Evolutionary conservation across 2,329 filamentous ascomycete species (phyloP).

Genomic region (Nothophaeocryptopus gaeumannii): DNA sequence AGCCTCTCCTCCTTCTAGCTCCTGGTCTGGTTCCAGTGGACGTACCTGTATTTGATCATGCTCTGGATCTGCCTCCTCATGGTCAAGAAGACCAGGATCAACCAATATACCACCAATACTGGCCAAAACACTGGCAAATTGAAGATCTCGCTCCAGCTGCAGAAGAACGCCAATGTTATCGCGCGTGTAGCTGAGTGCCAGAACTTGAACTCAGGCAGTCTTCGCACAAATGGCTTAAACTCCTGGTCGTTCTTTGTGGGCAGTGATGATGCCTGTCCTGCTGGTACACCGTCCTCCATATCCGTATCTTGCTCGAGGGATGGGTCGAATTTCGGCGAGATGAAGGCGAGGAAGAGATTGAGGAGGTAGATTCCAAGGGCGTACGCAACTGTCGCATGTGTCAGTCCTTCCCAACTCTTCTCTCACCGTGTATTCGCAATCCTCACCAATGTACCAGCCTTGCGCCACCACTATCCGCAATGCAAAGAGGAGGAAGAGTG

Average conservation of each 20-base stretch:
- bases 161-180: slow-evolving; percentile 75
- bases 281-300: slow-evolving; percentile 77
- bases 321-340: slow-evolving; percentile 97
- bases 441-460: slow-evolving; percentile 95
- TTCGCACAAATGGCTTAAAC: slow-evolving; percentile 93
- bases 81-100: slow-evolving; percentile 92
- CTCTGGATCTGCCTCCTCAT: slow-evolving; percentile 99
- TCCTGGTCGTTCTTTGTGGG: slow-evolving; percentile 97
- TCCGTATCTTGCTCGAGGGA: slow-evolving; percentile 93
- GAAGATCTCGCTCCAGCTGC: slow-evolving; percentile 91
- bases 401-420: background rate
- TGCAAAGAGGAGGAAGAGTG: slow-evolving; percentile 76
- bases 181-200: slow-evolving; percentile 95
- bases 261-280: slow-evolving; percentile 63
- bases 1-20: slow-evolving; percentile 9
- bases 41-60: slow-evolving; percentile 99
- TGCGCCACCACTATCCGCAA: slow-evolving; percentile 85
- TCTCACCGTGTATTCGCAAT: background rate
- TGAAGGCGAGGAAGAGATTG: slow-evolving; percentile 97
- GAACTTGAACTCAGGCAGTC: slow-evolving; percentile 99
- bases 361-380: slow-evolving; percentile 97
- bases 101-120: slow-evolving; percentile 96
- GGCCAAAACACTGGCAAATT: slow-evolving; percentile 99
- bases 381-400: slow-evolving; percentile 70
- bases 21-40: slow-evolving; percentile 36